Evolutionary conservation across 768 basidiomycete species (phyloP), one percentile per base, ranked within the genome.

Genomic region (Suillus tomentosus): DNA sequence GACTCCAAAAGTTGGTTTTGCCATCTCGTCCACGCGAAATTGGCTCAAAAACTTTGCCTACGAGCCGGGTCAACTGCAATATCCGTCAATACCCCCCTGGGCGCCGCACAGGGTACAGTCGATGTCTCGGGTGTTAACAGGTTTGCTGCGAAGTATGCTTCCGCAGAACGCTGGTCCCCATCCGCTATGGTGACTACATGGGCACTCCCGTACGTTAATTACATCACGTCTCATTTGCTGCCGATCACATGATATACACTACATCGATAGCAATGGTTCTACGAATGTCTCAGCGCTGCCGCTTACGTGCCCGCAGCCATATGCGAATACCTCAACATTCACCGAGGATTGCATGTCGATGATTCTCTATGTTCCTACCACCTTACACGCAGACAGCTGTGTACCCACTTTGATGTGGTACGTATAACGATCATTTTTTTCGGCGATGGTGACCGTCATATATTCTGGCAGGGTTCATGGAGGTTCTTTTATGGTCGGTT

Each of bases 331-430:
- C 37, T 83, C 84, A n/a, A 71, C 75, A 5, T 84, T 77, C 75
- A 82, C 73, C 62, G 94, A 95, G 74, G 91, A 95, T 73, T 96
- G 94, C 73, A 80, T 96, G 54, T 93, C 87, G 24, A 86, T 93
- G 80, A 77, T 91, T 31, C 78, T 90, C 37, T 94, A 92, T 71
- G 85, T 88, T 3, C 91, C 91, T 6, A 74, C 79, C 8, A 71
- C 78, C 2, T 62, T 78, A 76, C 48, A 68, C 65, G 68, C 59
- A 8, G 62, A 62, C 68, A 67, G 72, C 64, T 54, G 81, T 70
- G 74, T 77, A 0, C 84, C 88, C 3, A 84, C 84, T 22, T 70
- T 93, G 63, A 72, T 89, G 66, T 89, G 91, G 90, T 87, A 72
- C 36, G 82, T 77, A 3, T 40, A 36, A 9, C 61, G 37, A 58